These are phyloP conservation scores for Podospora fimiseda DNA, from an alignment of 495 filamentous ascomycete genomes.

Conservation along the genomic window DNA sequence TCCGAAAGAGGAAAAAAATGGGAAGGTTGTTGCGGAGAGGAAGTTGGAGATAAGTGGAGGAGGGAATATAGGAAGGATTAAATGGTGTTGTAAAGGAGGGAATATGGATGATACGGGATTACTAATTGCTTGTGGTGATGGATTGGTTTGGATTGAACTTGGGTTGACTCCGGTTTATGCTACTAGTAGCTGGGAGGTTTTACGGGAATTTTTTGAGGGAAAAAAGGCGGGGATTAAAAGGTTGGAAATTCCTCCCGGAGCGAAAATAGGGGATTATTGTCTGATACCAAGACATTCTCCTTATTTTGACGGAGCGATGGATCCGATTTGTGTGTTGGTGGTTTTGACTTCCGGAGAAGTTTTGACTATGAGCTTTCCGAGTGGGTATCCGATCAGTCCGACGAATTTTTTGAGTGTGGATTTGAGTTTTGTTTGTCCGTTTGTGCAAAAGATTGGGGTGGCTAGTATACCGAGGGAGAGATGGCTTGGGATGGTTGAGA, in stretches of 20 bases:
- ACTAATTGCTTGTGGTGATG: slow-evolving; percentile 73
- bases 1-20: slow-evolving; percentile 58
- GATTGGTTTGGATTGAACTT: slow-evolving; percentile 82
- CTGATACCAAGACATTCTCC: slow-evolving; percentile 74
- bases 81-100: slow-evolving; percentile 79
- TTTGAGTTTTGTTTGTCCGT: slow-evolving; percentile 80
- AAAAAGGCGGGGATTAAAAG: slow-evolving; percentile 60
- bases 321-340: slow-evolving; percentile 77
- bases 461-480: slow-evolving; percentile 64
- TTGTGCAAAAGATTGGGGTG: slow-evolving; percentile 62
- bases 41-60: slow-evolving; percentile 59
- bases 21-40: slow-evolving; percentile 74
- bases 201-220: slow-evolving; percentile 68
- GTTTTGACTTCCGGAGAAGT: slow-evolving; percentile 82
- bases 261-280: slow-evolving; percentile 73
- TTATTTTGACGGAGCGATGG: slow-evolving; percentile 79
- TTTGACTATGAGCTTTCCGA: slow-evolving; percentile 82
- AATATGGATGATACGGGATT: slow-evolving; percentile 91
- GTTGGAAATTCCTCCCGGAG: slow-evolving; percentile 74
- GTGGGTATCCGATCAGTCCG: slow-evolving; percentile 79
- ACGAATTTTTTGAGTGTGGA: slow-evolving; percentile 86
- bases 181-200: slow-evolving; percentile 79
- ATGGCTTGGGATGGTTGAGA: slow-evolving; percentile 86
- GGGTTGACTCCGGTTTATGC: slow-evolving; percentile 83
- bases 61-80: slow-evolving; percentile 54